These are phyloP conservation scores for Alternaria gansuensis DNA, from an alignment of 2,329 filamentous ascomycete species.

Conservation along the genomic window DNA sequence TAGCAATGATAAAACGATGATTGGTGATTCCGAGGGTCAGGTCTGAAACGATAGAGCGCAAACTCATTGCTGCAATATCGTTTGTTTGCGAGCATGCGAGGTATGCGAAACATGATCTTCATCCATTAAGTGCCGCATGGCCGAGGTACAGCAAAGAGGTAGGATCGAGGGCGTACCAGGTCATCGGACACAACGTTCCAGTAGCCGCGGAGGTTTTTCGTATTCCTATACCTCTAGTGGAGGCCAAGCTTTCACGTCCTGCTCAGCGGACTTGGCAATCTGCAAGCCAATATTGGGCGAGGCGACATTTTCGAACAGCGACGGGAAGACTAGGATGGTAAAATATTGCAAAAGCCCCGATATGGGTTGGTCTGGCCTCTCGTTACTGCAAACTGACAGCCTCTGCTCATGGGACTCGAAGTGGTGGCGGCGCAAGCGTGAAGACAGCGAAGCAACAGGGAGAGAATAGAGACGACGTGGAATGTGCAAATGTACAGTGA, in stretches of 20 bases:
- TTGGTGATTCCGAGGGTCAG: not conserved
- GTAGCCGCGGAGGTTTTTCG: slow-evolving; percentile 7
- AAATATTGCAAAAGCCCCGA: not conserved
- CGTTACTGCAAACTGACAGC: not conserved
- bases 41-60: not conserved
- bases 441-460: slow-evolving; percentile 1
- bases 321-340: not conserved
- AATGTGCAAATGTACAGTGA: not conserved
- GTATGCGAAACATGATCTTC: not conserved
- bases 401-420: not conserved
- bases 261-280: slow-evolving; percentile 15
- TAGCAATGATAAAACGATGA: no score
- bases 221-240: slow-evolving; percentile 5
- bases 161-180: slow-evolving; percentile 4
- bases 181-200: slow-evolving; percentile 8
- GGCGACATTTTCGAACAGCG: not conserved
- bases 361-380: not conserved
- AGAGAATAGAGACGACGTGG: not conserved
- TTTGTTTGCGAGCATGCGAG: not conserved
- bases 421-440: not conserved
- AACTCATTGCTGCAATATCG: not conserved
- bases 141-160: slow-evolving; percentile 1
- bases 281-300: slow-evolving; percentile 20
- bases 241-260: slow-evolving; percentile 12
- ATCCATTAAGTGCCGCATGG: not conserved